Percentiles rank a stretch among this genome's conserved stretches.
Evolutionary conservation across 1,139 yeast genomes (phyloP).

Genomic region (Suhomyces chickasaworum): DNA sequence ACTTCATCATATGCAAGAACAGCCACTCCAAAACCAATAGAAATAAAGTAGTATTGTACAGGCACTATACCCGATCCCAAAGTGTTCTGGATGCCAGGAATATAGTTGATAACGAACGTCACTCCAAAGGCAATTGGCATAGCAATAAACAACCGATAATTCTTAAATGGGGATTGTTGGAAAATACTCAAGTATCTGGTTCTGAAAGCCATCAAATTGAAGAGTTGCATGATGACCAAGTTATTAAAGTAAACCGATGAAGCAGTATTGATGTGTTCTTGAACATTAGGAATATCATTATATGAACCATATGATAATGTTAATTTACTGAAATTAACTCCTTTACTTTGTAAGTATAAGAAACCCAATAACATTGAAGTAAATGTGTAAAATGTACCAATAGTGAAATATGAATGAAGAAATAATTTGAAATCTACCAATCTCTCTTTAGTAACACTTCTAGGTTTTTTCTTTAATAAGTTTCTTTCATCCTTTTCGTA

Average conservation of each 20-base stretch:
- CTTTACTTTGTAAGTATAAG: constrained; percentile 41
- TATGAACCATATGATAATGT: constrained; percentile 43
- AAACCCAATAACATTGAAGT: constrained; percentile 48
- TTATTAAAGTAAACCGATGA: constrained; percentile 53
- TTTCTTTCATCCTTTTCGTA: constrained; percentile 50
- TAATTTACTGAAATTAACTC: constrained; percentile 39
- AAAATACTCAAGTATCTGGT: constrained; percentile 47
- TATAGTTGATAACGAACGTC: constrained; percentile 49
- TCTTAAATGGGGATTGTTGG: constrained; percentile 39
- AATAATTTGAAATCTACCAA: constrained; percentile 45
- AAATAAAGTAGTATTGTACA: constrained; percentile 50
- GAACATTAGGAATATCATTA: constrained; percentile 28
- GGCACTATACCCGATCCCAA: constrained; percentile 46
- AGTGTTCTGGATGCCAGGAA: constrained; percentile 43
- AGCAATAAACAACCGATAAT: constrained; percentile 36
- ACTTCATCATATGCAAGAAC: constrained; percentile 45
- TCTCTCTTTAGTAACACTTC: constrained; percentile 45
- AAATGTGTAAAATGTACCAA: constrained; percentile 48
- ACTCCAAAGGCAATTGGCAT: constrained; percentile 42
- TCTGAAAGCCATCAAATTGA: constrained; percentile 50
- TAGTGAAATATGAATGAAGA: constrained; percentile 45
- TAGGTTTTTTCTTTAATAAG: constrained; percentile 44
- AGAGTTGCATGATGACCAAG: constrained; percentile 52
- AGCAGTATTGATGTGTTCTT: constrained; percentile 32
- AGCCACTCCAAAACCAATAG: constrained; percentile 47